A percentile compares a stretch with the other conserved stretches of the same genome.
Evolutionary conservation across 164 flowering plant genomes (phyloP).

Genomic region (Piper betle): DNA sequence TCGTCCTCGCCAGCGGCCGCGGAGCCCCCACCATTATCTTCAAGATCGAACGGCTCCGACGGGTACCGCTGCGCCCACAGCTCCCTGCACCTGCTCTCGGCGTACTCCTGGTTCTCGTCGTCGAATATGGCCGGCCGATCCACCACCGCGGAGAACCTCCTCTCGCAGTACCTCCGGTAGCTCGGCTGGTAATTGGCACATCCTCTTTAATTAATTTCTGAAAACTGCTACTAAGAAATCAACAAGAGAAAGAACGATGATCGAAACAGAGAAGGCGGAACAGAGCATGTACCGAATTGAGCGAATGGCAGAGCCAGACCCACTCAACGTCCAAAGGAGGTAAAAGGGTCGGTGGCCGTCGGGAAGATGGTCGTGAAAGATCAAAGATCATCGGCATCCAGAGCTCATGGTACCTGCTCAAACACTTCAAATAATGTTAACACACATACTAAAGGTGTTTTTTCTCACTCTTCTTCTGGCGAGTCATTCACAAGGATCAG

Average conservation of each 20-base stretch:
- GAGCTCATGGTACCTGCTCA: conserved; percentile 67
- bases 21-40: conserved; percentile 5
- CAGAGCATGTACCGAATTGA: conserved; percentile 44
- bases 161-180: conserved; percentile 55
- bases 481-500: background rate
- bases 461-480: background rate
- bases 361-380: conserved; percentile 20
- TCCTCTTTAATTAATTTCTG: too few relatives aligned
- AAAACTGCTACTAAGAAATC: background rate
- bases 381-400: conserved; percentile 94
- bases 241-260: background rate
- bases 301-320: conserved; percentile 94
- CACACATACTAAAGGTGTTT: background rate
- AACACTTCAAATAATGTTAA: background rate
- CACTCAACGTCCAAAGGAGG: conserved; percentile 90
- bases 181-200: conserved; percentile 25
- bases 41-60: conserved; percentile 59
- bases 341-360: conserved; percentile 39
- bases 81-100: conserved; percentile 57
- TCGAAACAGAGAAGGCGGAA: background rate
- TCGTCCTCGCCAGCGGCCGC: conserved; percentile 2
- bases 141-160: conserved; percentile 52
- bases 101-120: conserved; percentile 83
- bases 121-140: conserved; percentile 65
- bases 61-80: conserved; percentile 60